Base-by-base conservation (phyloP, 140 eudicot species). In the Anethum foeniculum region DNA sequence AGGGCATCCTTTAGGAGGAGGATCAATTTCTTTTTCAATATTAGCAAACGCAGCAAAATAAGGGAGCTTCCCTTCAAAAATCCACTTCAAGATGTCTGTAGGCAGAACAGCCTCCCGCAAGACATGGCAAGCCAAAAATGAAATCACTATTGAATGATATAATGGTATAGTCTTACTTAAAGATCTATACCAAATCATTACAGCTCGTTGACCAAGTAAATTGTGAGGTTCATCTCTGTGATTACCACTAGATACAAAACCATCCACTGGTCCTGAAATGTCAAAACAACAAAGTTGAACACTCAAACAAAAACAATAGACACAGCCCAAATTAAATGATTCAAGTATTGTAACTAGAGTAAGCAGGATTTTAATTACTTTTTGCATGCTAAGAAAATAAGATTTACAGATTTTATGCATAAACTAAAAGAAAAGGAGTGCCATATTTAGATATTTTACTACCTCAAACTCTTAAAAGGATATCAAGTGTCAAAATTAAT, bases 61-160 rank as follows among this genome's bases (percentile, higher is more conserved):
- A 3, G 96, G 96, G 74, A 94, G 93, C 79, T 90, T 90, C 80
- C 96, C 96, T 79, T 94, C 97, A 14, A 89, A 85, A 8, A 90
- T 21, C 93, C 94, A 90, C 82, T 86, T 90, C 28, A 87, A 62
- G 43, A 92, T 90, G 83, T 94, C 97, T 3, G 94, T 90, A 77
- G 97, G 85, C 38, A 89, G 80, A 62, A 92, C 77, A 41, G 96
- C 85, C 69, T 94, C 98, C 79, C 94, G 77, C 80, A 97, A 94
- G 79, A 94, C 32, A 80, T 92, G 97, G 81, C 98, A 94, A n/a
- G 77, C 90, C 76, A 94, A 82, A 85, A 86, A 92, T 15, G 93
- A 85, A 73, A 94, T 71, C 4, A 86, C 98, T 82, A 94, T 77
- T 47, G 97, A 86, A 83, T 76, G 81, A 52, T 88, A 80, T 80